Percentiles rank a stretch among this genome's conserved stretches.
Evolutionary conservation across 1,284 basidiomycete genomes (phyloP).

Genomic region (Sphaerobolus stellatus): DNA sequence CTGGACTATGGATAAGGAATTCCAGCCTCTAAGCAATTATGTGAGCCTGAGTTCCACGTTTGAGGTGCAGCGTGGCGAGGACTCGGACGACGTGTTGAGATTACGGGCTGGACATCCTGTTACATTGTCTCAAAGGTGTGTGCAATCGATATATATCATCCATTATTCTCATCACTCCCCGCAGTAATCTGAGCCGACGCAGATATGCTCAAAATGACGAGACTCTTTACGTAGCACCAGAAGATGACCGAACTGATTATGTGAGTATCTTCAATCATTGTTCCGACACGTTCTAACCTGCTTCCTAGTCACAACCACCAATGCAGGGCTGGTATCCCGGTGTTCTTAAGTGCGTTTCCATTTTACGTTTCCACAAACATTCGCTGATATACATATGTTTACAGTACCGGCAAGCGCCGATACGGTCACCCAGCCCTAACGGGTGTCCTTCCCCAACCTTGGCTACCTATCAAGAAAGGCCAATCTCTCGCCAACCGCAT

Average conservation of each 20-base stretch:
- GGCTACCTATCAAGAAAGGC: constrained; percentile 84
- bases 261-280: constrained; percentile 40
- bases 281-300: neutral
- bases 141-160: constrained; percentile 11
- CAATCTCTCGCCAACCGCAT: constrained; percentile 63
- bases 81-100: constrained; percentile 70
- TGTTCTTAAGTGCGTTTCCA: constrained; percentile 73
- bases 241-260: constrained; percentile 89
- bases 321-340: constrained; percentile 92
- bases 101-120: constrained; percentile 79
- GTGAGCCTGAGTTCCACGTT: constrained; percentile 84
- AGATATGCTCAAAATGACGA: constrained; percentile 92
- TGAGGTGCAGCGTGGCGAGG: constrained; percentile 84
- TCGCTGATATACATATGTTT: constrained; percentile 8
- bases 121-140: constrained; percentile 79
- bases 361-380: no score
- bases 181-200: constrained; percentile 76
- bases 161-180: neutral
- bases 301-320: constrained; percentile 79
- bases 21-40: constrained; percentile 78
- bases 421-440: constrained; percentile 91
- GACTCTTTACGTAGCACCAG: constrained; percentile 89
- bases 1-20: constrained; percentile 69
- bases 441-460: constrained; percentile 84
- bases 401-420: constrained; percentile 79